Evolutionary conservation across 371 early-diverging fungal genomes (phyloP), one percentile per base, ranked within the genome.

Genomic region (Capillidium rhysosporum): DNA sequence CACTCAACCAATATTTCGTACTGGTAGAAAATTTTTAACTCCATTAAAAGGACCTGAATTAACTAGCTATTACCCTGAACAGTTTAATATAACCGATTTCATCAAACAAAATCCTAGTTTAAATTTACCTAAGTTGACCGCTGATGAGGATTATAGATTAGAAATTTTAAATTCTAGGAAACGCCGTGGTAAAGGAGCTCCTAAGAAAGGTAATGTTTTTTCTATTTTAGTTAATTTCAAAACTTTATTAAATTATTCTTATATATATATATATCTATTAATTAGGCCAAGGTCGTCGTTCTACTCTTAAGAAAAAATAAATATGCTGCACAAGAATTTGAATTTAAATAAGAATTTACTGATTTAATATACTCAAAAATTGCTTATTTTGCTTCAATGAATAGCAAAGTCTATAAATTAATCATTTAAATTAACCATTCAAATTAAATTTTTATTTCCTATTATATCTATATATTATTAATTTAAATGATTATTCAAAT

Each of bases 111-210:
- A 43, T 18, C 43, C 43, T 16, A 21, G 21, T 18, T 43, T 43
- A 18, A 25, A 47, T 20, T 30, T 47, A n/a, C 30, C 28, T 7
- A 47, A 47, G 16, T 4, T 34, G 39, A 52, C 52, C n/a, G 41
- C 29, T 16, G 54, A 53, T 26, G 54, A 53, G 40, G 30, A 24
- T 43, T 53, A 44, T 40, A 53, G 45, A 53, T 4, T 44, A 12
- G 40, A 40, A 29, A 53, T 53, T 21, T 23, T 21, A 5, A 40
- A 34, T 4, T 53, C 54, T 18, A 10, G 54, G 8, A 53, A 40
- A 44, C 18, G 29, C 16, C 40, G 54, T 40, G 54, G 54, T 7
- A 53, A 53, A 21, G 54, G 54, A n/a, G 40, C 54, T 53, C 54
- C 54, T 29, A 53, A 53, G 21, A 53, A 53, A 43, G 23, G 54